Conservation (phyloP, 768 basidiomycete genomes). For the Rhodotorula diobovata region DNA sequence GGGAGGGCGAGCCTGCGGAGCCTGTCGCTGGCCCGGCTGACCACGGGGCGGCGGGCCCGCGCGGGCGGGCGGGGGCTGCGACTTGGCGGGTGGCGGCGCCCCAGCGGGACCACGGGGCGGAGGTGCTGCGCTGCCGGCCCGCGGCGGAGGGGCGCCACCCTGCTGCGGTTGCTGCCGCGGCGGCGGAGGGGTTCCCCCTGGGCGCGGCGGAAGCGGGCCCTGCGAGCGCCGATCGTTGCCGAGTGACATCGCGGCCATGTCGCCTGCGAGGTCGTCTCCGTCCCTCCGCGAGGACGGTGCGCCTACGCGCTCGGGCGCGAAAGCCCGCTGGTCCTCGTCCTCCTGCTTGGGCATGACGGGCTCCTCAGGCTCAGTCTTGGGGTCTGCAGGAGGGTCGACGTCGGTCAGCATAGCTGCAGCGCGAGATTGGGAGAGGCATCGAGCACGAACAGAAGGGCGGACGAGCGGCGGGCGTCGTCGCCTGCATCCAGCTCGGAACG, state of each 20-base stretch:
- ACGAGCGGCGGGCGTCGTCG: conserved; percentile 1
- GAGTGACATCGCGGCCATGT: conserved; percentile 9
- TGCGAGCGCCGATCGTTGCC: neutral
- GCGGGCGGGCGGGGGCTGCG: neutral
- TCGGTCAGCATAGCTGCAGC: neutral
- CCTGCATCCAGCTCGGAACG: conserved; percentile 35
- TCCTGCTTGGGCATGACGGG: neutral
- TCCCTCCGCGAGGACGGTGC: neutral
- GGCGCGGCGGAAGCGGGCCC: neutral
- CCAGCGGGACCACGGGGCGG: neutral
- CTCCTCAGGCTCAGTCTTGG: neutral
- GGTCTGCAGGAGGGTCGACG: neutral
- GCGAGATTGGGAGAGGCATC: neutral
- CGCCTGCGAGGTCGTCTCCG: conserved; percentile 7
- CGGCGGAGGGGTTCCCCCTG: neutral
- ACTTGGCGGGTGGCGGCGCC: neutral
- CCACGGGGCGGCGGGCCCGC: neutral
- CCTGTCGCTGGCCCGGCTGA: neutral
- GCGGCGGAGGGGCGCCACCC: conserved; percentile 3
- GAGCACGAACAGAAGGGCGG: neutral
- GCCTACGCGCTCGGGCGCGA: neutral
- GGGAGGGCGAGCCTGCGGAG: neutral
- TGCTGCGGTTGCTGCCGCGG: too few relatives aligned
- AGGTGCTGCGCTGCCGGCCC: neutral
- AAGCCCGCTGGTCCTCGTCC: neutral